These are phyloP conservation scores for Neophaeococcomyces aloes DNA, from an alignment of 2,329 filamentous ascomycete species.

Conservation along the genomic window DNA sequence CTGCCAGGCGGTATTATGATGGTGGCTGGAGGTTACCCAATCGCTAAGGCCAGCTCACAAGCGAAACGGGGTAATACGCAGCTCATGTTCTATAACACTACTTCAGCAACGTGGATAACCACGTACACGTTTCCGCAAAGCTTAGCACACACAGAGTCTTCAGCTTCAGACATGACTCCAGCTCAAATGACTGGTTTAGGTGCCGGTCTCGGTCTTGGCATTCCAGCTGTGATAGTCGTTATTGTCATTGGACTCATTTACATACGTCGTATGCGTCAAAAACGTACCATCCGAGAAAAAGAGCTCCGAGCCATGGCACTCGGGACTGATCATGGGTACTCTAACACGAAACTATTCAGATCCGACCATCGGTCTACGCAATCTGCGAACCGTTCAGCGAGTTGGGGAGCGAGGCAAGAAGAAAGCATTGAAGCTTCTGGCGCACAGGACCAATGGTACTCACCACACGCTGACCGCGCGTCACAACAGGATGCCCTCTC, in stretches of 20 bases:
- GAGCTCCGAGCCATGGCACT: slow-evolving; percentile 44
- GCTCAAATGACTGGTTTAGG: slow-evolving; percentile 49
- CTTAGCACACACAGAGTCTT: slow-evolving; percentile 15
- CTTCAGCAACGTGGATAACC: slow-evolving; percentile 48
- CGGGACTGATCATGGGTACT: slow-evolving; percentile 39
- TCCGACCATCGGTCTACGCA: slow-evolving; percentile 18
- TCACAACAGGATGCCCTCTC: background rate
- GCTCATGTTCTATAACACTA: slow-evolving; percentile 49
- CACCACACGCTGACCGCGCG: slow-evolving; percentile 21
- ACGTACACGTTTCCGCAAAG: slow-evolving; percentile 43
- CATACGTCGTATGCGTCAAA: slow-evolving; percentile 36
- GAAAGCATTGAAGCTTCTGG: slow-evolving; percentile 16
- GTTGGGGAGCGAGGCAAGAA: slow-evolving; percentile 20
- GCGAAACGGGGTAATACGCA: slow-evolving; percentile 30
- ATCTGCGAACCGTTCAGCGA: slow-evolving; percentile 14
- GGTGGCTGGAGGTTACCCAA: slow-evolving; percentile 48
- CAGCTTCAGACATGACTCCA: slow-evolving; percentile 18
- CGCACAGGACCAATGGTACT: slow-evolving; percentile 26
- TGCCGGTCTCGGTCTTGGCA: slow-evolving; percentile 54
- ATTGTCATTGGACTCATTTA: slow-evolving; percentile 42
- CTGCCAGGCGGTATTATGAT: slow-evolving; percentile 53
- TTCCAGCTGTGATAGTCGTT: slow-evolving; percentile 42
- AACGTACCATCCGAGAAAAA: slow-evolving; percentile 40
- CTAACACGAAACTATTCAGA: slow-evolving; percentile 23
- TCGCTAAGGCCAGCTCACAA: slow-evolving; percentile 31